Base-by-base conservation (phyloP, 2,329 filamentous ascomycete species). In the Ophiostoma montium region DNA sequence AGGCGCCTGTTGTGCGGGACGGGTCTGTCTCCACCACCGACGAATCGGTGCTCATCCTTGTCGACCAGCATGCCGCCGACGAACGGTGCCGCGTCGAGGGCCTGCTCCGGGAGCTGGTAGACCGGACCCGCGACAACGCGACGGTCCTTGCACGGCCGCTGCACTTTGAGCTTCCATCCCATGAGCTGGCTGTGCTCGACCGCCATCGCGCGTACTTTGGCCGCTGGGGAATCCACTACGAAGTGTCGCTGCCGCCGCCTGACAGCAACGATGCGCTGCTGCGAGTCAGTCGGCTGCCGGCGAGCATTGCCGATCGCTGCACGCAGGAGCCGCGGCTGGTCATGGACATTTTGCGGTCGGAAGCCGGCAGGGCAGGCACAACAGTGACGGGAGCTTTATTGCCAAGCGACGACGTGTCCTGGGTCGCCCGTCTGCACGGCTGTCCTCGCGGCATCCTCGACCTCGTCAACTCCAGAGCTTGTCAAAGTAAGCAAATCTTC, bases 31-130 rank as follows among this genome's bases (percentile, higher is more conserved):
- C 6, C 5, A 7, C 12, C 6, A 11, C 18, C 6, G 4, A 31
- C 7, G 49, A 52, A 15, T 18, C 12, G 6, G 6, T 15, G 1
- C 66, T 96, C 5, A 72, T 94, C 0, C 69, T 95, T 35, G 73
- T 95, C 6, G 92, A 98, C 59, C 92, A 98, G 59, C 92, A 98
- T 61, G 92, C 92, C 1, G 92, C 89, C 3, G 90, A 95, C 61
- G 92, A 98, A 66, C 76, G 92, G 42, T 80, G 84, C 54, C 80
- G 81, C 1, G 75, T 96, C 1, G 92, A 98, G 60, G 61, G 63
- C 0, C 70, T 98, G 1, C 78, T 94, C 61, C 56, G 57, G 0
- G 56, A 42, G 55, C 6, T 79, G 77, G 49, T 78, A 18, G 1
- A 53, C 57, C 8, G 12, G 5, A 63, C n/a, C n/a, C n/a, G n/a